Evolutionary conservation across 805 yeast species (phyloP).

Genomic region (Zygosaccharomyces bailii): DNA sequence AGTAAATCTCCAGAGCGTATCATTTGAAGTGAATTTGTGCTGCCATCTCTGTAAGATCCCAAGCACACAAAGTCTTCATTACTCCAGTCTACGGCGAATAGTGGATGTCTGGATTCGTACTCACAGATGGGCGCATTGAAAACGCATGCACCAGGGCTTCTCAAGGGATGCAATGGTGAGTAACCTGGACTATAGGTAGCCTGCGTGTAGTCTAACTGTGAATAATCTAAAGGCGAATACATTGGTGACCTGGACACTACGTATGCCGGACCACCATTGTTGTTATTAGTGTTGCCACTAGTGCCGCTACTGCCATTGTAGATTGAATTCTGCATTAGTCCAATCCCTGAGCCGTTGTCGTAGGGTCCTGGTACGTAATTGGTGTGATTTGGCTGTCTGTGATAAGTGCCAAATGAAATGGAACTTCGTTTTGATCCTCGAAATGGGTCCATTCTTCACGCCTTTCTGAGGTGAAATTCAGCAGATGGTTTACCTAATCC

Average conservation of each 20-base stretch:
- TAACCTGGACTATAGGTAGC: conserved; percentile 16
- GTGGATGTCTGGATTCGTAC: conserved; percentile 29
- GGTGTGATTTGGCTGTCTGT: conserved; percentile 20
- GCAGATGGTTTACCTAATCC: not conserved
- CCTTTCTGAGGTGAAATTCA: not conserved
- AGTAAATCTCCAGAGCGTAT: conserved; percentile 48
- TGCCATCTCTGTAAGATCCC: conserved; percentile 71
- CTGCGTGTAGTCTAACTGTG: conserved; percentile 20
- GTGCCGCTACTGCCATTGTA: conserved; percentile 7
- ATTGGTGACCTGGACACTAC: conserved; percentile 25
- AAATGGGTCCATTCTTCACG: conserved; percentile 25
- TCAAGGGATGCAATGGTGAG: conserved; percentile 20
- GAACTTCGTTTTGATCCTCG: conserved; percentile 33
- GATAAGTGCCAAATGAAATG: conserved; percentile 30
- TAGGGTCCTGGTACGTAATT: conserved; percentile 13
- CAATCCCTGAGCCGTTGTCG: conserved; percentile 11
- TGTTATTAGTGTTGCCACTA: conserved; percentile 6
- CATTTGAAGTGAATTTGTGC: conserved; percentile 60
- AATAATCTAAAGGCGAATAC: conserved; percentile 31
- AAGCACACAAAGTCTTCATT: conserved; percentile 32
- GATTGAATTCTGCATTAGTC: conserved; percentile 7
- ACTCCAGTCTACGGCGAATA: conserved; percentile 36
- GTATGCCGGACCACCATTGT: conserved; percentile 7
- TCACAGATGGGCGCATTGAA: conserved; percentile 23
- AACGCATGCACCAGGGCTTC: conserved; percentile 14